A percentile compares a stretch with the other conserved stretches of the same genome.
Conservation (phyloP, 2,329 filamentous ascomycete genomes). For the Xenoacremonium recifei region DNA sequence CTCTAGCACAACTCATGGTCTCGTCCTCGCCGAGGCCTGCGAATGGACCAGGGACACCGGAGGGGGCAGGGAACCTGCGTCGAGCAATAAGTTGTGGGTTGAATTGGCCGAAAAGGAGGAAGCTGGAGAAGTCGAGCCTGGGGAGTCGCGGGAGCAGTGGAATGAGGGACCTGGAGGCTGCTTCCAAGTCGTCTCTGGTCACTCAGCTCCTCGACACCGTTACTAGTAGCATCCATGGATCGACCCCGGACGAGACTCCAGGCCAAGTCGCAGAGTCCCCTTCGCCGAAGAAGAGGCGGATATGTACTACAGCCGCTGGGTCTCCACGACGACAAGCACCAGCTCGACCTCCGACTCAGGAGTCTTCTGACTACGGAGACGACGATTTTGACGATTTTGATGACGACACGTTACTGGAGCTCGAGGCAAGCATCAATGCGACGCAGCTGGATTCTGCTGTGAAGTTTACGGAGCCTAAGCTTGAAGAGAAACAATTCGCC, state of each 20-base stretch:
- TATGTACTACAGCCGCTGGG: constrained; percentile 17
- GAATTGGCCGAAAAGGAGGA: constrained; percentile 71
- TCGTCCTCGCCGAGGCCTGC: constrained; percentile 67
- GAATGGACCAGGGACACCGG: constrained; percentile 39
- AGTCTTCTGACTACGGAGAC: constrained; percentile 53
- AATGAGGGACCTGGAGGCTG: constrained; percentile 43
- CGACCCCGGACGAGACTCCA: constrained; percentile 31
- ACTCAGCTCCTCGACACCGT: constrained; percentile 67
- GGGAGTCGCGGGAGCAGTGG: constrained; percentile 31
- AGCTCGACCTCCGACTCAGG: constrained; percentile 3
- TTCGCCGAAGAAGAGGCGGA: constrained; percentile 41
- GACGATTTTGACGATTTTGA: constrained; percentile 60
- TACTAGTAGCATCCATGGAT: constrained; percentile 48
- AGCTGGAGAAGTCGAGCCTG: constrained; percentile 48
- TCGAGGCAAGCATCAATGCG: constrained; percentile 44
- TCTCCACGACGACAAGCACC: constrained; percentile 20
- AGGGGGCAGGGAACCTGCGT: constrained; percentile 49
- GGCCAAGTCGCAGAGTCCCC: constrained; percentile 38
- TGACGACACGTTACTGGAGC: constrained; percentile 56
- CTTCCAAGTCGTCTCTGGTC: constrained; percentile 57
- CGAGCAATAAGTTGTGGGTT: constrained; percentile 68
- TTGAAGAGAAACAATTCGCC: not conserved
- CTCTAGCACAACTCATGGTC: constrained; percentile 63
- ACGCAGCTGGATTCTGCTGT: constrained; percentile 21
- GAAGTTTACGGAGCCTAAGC: not conserved